Evolutionary conservation across 441 rosid genomes (phyloP), one percentile per base, ranked within the genome.

Genomic region (Syzygium syzygioides): DNA sequence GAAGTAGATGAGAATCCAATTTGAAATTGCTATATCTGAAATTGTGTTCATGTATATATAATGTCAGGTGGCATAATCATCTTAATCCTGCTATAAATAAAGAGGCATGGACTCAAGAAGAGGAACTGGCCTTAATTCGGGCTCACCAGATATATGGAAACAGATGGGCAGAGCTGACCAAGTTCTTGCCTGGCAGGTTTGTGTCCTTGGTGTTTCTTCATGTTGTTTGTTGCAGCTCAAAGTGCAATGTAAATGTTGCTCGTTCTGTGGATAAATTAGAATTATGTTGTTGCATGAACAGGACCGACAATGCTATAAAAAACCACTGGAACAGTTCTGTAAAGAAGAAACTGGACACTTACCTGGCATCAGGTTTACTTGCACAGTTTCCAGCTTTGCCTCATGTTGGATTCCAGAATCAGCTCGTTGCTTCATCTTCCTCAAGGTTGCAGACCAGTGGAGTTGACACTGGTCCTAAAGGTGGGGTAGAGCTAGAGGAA

Each of bases 271-370:
- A 41, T 76, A 41, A 76, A 76, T 76, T 25, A 23, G 53, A 41
- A 41, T 41, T 76, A 25, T 76, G n/a, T 14, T 76, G 19, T 85
- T 26, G 60, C 55, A 85, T 89, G 91, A 88, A 93, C 98, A 98
- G 99, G 98, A 95, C 99, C 88, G 99, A 98, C 95, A 98, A 98
- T 91, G 92, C 99, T 30, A 98, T 98, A 89, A 98, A 98, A 93
- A 98, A 98, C 91, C 99, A 97, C 91, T 98, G 99, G 99, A 97
- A 98, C 95, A 98, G 99, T 93, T 97, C 99, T 84, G 98, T 98
- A 90, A 98, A 96, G 93, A 98, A 98, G 97, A 98, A 98, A 92
- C 86, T 98, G 92, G 99, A 97, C 89, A 95, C 99, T 59, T 98
- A 97, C 91, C 89, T 96, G 90, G 97, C 97, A 86, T 96, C 99